phyloP scores from a whole-genome alignment of 148 eudicot genomes.

The Spergularia marina region DNA sequence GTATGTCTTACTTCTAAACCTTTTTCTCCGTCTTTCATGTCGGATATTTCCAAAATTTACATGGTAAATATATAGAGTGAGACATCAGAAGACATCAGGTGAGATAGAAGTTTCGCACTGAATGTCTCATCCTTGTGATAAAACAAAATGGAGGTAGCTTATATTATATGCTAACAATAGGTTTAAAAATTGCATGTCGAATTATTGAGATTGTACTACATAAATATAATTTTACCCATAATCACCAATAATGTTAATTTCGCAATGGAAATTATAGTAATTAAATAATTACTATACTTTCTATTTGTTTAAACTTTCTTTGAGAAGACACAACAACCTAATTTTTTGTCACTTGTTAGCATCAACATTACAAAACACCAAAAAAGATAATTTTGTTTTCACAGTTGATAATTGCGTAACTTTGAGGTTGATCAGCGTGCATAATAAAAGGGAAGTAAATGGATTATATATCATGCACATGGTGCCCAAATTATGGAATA shows the following conservation, averaged over 20 bases:
- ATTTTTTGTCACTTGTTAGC: background rate
- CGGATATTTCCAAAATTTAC: no score
- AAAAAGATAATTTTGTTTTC: background rate
- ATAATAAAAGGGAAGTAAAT: background rate
- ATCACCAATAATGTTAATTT: background rate
- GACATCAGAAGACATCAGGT: no score
- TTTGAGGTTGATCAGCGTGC: background rate
- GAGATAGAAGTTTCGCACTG: no score
- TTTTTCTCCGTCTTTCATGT: no score
- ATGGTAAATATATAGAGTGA: no score
- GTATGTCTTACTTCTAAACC: no score
- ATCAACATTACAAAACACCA: background rate
- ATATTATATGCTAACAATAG: no score
- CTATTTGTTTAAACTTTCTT: background rate
- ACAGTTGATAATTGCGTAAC: background rate
- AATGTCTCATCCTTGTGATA: no score
- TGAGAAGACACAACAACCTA: background rate
- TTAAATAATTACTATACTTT: background rate
- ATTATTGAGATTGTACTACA: no score
- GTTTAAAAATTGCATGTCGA: no score
- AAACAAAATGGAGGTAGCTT: no score
- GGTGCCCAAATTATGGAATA: conserved; percentile 3
- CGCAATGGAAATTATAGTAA: background rate
- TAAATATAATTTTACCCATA: background rate
- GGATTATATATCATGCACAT: conserved; percentile 4